Base-by-base conservation (phyloP, 768 basidiomycete species). In the Lepiota venenata region DNA sequence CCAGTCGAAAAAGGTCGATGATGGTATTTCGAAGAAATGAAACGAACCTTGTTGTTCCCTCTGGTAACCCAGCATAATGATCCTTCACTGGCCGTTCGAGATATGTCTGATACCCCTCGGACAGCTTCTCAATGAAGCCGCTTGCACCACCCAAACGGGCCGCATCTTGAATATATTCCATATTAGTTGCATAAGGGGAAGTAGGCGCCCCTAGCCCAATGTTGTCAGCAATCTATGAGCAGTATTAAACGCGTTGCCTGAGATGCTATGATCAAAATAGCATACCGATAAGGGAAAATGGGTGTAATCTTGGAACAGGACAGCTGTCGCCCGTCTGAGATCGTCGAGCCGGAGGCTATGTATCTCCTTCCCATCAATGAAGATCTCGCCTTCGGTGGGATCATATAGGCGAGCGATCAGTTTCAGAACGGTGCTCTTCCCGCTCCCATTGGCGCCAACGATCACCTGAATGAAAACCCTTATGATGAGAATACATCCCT, bases 291-390 rank as follows among this genome's bases (percentile, higher is more conserved):
- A 71, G 0, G 89, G 89, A 63, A 91, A 91, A 60, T 83, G 76
- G 0, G 86, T 88, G 61, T 88, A 91, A 64, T 92, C 90, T 63
- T 92, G 89, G 68, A 91, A 91, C 21, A 92, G 77, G 18, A 85
- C 85, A 2, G 85, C 83, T 20, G 82, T 81, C 1, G 82, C 77
- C n/a, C 79, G 78, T n/a, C 88, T 73, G 12, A 91, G 69, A 64
- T 90, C 84, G 4, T 71, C 74, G 3, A 91, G 75, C 49, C 76
- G 79, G n/a, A 87, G 67, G 0, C 76, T 77, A 38, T 74, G 75
- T 56, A 91, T 85, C 58, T 88, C 81, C 51, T 72, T 59, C 16
- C 75, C 82, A 57, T 90, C 80, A 22, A 92, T 66, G 14, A 87
- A 66, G 43, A 92, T 91, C 38, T 75, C 69, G 20, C 90, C 90